phyloP scores from a whole-genome alignment of 768 basidiomycete genomes.

The Kwoniella sp. region DNA sequence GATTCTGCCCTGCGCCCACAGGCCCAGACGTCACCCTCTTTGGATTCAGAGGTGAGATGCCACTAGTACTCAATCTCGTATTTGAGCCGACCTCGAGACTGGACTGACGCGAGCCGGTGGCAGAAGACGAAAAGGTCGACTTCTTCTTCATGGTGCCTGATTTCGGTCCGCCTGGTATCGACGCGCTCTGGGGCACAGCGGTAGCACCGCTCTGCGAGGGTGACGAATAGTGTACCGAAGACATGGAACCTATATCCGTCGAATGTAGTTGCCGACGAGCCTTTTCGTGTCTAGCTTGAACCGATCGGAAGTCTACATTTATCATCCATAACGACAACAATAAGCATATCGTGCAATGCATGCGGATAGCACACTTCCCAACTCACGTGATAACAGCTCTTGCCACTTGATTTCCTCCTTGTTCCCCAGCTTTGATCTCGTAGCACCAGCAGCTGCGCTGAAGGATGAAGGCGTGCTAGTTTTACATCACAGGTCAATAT shows the following conservation, averaged over 20 bases:
- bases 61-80: constrained; percentile 3
- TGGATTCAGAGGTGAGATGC: constrained; percentile 53
- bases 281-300: constrained; percentile 90
- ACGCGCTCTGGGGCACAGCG: constrained; percentile 19
- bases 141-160: constrained; percentile 39
- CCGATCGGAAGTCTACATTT: constrained; percentile 79
- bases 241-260: constrained; percentile 35
- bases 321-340: background rate
- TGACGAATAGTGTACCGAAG: constrained; percentile 44
- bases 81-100: constrained; percentile 5
- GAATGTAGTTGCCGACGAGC: constrained; percentile 74
- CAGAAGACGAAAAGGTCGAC: constrained; percentile 17
- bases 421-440: constrained; percentile 72
- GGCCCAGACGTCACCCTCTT: constrained; percentile 30
- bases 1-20: constrained; percentile 9
- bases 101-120: constrained; percentile 11
- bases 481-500: background rate
- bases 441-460: constrained; percentile 52
- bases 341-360: no score
- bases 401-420: constrained; percentile 97
- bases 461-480: constrained; percentile 23
- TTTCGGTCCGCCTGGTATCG: constrained; percentile 23
- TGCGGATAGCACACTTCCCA: no score
- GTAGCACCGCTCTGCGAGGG: constrained; percentile 45
- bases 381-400: constrained; percentile 73